Evolutionary conservation across 805 yeast genomes (phyloP).

Genomic region (Pichia exigua): DNA sequence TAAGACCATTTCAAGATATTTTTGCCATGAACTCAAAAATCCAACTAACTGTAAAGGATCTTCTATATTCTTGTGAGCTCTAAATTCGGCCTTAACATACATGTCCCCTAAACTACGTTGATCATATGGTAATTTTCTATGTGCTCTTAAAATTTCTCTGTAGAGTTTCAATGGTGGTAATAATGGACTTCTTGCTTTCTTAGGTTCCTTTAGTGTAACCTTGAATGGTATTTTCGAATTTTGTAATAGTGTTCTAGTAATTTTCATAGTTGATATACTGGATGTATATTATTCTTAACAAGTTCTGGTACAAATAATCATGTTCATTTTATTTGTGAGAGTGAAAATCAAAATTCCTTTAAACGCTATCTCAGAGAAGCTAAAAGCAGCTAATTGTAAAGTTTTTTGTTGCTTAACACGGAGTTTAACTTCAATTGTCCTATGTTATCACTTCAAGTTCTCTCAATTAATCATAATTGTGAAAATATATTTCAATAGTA

Average conservation of each 20-base stretch:
- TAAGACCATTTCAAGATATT: constrained; percentile 48
- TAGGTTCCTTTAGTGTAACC: constrained; percentile 27
- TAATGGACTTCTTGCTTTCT: constrained; percentile 35
- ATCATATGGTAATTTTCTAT: constrained; percentile 54
- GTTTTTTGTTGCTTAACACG: no score
- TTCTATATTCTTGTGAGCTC: constrained; percentile 70
- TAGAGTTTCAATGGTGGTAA: constrained; percentile 79
- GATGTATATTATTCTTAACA: no score
- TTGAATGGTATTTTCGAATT: constrained; percentile 10
- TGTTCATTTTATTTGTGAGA: no score
- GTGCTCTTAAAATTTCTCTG: constrained; percentile 77
- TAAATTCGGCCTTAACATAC: constrained; percentile 85
- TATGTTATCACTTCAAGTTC: no score
- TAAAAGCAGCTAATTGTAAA: no score
- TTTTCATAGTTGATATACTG: neutral
- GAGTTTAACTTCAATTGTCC: no score
- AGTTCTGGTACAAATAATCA: no score
- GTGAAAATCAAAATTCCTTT: no score
- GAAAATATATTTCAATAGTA: no score
- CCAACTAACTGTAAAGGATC: constrained; percentile 94
- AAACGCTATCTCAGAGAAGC: no score
- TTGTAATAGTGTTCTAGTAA: constrained; percentile 17
- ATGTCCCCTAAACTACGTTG: constrained; percentile 79
- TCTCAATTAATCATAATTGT: no score
- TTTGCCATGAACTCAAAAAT: constrained; percentile 92